Evolutionary conservation across 2,329 filamentous ascomycete genomes (phyloP), one percentile per base, ranked within the genome.

Genomic region (Trichoderma brevicompactum): DNA sequence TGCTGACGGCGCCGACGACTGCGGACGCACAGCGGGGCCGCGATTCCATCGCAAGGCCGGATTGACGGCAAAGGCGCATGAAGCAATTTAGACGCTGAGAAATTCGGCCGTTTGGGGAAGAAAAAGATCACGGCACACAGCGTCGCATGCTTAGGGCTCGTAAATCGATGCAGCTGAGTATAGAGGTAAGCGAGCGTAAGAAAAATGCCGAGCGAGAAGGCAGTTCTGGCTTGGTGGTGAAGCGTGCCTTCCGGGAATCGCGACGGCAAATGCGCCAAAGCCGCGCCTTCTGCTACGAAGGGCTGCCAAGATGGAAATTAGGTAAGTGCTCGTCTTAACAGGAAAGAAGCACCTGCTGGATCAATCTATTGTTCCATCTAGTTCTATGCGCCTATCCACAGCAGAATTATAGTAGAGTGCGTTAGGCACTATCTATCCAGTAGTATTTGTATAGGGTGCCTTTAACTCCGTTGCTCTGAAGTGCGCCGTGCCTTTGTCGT

Each of bases 1-100:
- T 65, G 63, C 63, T 65, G 63, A 65, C 63, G 55, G 48, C 49
- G 50, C 48, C 46, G 54, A 59, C 40, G 32, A 53, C 63, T 65
- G 54, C 63, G 63, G 63, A 43, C 63, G 54, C 38, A 65, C 44
- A 36, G 54, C 63, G 63, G 63, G 63, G 55, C 55, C 63, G 63
- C 63, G 40, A 48, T 52, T 60, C 46, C 63, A 53, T 59, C 55
- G 32, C 28, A 54, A 28, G 52, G 34, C 61, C 61, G 52, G 43
- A 40, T 49, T 48, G 34, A 56, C 44, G 41, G 52, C 34, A 56
- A 49, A 36, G 59, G 43, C 52, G 61, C 41, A 64, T 28, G 41
- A 49, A 64, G 43, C 19, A 19, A n/a, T 53, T 23, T 34, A 19
- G 50, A 44, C 36, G 50, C 48, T 53, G 50, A 64, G 59, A 53